phyloP scores from a whole-genome alignment of 139 green algal species.

The Parachlorella kessleri region DNA sequence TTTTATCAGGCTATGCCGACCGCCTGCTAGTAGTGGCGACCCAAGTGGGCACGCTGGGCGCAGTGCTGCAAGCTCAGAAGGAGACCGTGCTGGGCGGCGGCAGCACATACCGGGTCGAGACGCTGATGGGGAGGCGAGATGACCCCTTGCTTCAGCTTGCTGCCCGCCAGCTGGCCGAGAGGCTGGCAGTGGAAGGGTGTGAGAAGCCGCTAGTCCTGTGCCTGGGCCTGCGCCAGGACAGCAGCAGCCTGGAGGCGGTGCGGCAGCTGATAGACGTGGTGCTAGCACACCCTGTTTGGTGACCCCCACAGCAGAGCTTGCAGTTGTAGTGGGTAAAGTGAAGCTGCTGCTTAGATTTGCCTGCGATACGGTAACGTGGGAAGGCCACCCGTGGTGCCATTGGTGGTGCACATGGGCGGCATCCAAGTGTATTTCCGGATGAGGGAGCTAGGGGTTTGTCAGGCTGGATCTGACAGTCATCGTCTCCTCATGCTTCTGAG shows the following conservation, averaged over 20 bases:
- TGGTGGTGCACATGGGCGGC: too few relatives aligned
- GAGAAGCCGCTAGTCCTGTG: slow-evolving; percentile 36
- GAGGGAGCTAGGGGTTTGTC: too few relatives aligned
- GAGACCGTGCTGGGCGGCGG: slow-evolving; percentile 26
- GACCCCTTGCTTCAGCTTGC: slow-evolving; percentile 36
- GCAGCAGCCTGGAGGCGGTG: not conserved
- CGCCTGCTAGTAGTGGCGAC: slow-evolving; percentile 42
- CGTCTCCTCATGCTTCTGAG: too few relatives aligned
- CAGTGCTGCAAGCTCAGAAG: slow-evolving; percentile 33
- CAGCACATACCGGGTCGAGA: slow-evolving; percentile 25
- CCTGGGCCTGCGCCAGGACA: slow-evolving; percentile 16
- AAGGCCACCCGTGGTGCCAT: too few relatives aligned
- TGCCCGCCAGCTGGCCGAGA: slow-evolving; percentile 38
- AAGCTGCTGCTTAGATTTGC: too few relatives aligned
- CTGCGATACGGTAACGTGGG: too few relatives aligned
- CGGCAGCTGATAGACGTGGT: slow-evolving; percentile 9
- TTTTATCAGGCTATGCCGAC: slow-evolving; percentile 36
- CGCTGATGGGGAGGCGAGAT: slow-evolving; percentile 31
- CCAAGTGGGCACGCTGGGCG: slow-evolving; percentile 46
- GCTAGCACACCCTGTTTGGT: slow-evolving; percentile 25
- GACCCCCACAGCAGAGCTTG: not conserved
- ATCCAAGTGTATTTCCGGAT: too few relatives aligned
- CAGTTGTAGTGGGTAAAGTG: too few relatives aligned
- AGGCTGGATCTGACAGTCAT: too few relatives aligned
- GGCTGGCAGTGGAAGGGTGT: slow-evolving; percentile 15